Evolutionary conservation across 352 stramenopile genomes (phyloP).

Genomic region (Globisporangium canariense): DNA sequence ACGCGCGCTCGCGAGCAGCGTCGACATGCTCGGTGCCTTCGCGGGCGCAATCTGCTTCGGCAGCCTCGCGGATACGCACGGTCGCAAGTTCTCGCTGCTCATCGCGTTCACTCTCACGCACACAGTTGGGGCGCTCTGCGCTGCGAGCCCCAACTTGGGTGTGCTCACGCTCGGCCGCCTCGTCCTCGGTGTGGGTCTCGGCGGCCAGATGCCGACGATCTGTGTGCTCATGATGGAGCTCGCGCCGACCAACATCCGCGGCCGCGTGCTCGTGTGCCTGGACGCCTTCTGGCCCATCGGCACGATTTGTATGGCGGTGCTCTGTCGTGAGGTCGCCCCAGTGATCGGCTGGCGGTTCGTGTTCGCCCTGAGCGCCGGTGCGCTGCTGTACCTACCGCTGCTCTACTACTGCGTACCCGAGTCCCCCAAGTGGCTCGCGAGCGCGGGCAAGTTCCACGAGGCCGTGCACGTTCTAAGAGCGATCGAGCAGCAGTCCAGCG

Average conservation of each 20-base stretch:
- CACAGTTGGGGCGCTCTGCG: constrained; percentile 32
- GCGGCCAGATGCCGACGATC: constrained; percentile 43
- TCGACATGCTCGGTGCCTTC: constrained; percentile 27
- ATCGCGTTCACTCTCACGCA: constrained; percentile 31
- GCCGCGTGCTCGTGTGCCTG: constrained; percentile 40
- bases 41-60: constrained; percentile 42
- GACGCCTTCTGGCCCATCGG: constrained; percentile 32
- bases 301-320: constrained; percentile 31
- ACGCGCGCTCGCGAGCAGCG: not conserved
- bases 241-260: constrained; percentile 43
- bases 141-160: constrained; percentile 21
- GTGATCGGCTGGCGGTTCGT: constrained; percentile 21
- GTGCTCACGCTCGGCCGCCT: constrained; percentile 33
- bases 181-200: constrained; percentile 39
- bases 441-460: constrained; percentile 44
- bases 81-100: constrained; percentile 35
- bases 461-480: constrained; percentile 39
- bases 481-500: constrained; percentile 30
- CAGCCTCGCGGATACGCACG: constrained; percentile 49
- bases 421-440: constrained; percentile 66
- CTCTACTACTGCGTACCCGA: constrained; percentile 42
- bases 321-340: constrained; percentile 24
- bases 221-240: constrained; percentile 50
- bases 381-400: constrained; percentile 20
- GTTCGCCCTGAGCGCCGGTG: not conserved